These are phyloP conservation scores for Pestalotiopsis sp. DNA, from an alignment of 2,329 filamentous ascomycete genomes.

Conservation along the genomic window DNA sequence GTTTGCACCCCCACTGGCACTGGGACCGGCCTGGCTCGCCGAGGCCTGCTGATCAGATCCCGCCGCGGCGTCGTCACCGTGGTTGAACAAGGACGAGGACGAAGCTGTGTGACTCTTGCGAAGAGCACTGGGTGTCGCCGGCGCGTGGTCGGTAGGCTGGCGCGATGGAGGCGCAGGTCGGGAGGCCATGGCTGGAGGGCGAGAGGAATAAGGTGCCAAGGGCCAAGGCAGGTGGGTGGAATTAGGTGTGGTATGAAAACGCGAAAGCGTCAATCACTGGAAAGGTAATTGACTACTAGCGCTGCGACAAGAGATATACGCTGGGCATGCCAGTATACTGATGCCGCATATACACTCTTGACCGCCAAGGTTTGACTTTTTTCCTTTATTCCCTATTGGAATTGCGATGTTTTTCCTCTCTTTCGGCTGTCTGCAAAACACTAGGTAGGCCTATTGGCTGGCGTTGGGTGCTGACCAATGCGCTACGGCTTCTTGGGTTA, in stretches of 20 bases:
- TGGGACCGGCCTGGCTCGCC: constrained; percentile 16
- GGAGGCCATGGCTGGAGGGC: not conserved
- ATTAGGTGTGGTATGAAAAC: too few relatives aligned
- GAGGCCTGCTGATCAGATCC: not conserved
- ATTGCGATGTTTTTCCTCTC: not conserved
- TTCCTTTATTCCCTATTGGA: not conserved
- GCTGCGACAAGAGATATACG: not conserved
- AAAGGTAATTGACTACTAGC: not conserved
- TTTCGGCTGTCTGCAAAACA: not conserved
- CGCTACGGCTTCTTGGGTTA: not conserved
- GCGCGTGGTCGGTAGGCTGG: constrained; percentile 25
- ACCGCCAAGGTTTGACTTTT: not conserved
- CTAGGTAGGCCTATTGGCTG: not conserved
- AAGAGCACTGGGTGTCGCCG: constrained; percentile 31
- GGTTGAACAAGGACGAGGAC: constrained; percentile 21
- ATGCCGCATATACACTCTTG: not conserved
- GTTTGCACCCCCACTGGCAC: constrained; percentile 17
- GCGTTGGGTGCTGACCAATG: not conserved
- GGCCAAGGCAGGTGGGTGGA: too few relatives aligned
- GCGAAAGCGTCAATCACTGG: too few relatives aligned
- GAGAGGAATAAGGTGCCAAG: too few relatives aligned
- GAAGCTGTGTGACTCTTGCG: constrained; percentile 32
- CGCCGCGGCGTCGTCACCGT: constrained; percentile 13
- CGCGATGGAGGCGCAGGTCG: constrained; percentile 13
- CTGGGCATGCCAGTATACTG: not conserved